phyloP scores from a whole-genome alignment of 2,329 filamentous ascomycete species.

The Bipolaris gigantea region DNA sequence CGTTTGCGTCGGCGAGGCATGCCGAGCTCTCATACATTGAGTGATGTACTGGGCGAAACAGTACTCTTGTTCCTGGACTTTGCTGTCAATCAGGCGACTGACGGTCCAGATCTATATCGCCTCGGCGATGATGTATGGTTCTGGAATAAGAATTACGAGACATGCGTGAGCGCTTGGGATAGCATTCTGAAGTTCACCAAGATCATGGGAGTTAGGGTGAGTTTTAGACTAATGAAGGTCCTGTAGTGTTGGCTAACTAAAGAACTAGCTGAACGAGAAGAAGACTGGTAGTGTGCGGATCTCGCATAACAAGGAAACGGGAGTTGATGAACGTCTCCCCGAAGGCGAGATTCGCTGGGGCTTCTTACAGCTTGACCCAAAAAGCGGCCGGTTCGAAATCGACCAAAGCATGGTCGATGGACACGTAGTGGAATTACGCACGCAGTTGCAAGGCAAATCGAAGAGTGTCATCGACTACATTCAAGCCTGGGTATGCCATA shows the following conservation, averaged over 20 bases:
- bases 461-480: constrained; percentile 41
- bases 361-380: constrained; percentile 33
- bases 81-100: constrained; percentile 48
- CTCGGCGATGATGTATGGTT: constrained; percentile 57
- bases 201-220: constrained; percentile 47
- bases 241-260: not conserved
- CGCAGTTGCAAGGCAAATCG: constrained; percentile 33
- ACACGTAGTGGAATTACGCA: constrained; percentile 35
- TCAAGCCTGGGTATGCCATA: constrained; percentile 21
- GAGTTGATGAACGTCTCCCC: constrained; percentile 30
- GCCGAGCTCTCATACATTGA: constrained; percentile 51
- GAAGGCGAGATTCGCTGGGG: constrained; percentile 39
- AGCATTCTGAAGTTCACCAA: constrained; percentile 49
- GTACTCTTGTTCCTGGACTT: constrained; percentile 54
- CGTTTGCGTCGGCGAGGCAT: constrained; percentile 50
- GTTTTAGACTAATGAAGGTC: not conserved
- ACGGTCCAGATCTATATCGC: constrained; percentile 50
- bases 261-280: constrained; percentile 41
- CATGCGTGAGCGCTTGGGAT: constrained; percentile 49
- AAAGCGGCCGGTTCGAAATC: constrained; percentile 37
- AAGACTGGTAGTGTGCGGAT: constrained; percentile 50
- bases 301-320: constrained; percentile 4
- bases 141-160: constrained; percentile 47
- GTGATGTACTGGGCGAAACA: constrained; percentile 53
- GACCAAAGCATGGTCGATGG: constrained; percentile 39